These are phyloP conservation scores for Candida rishiriensis DNA, from an alignment of 805 yeast species.

Conservation along the genomic window DNA sequence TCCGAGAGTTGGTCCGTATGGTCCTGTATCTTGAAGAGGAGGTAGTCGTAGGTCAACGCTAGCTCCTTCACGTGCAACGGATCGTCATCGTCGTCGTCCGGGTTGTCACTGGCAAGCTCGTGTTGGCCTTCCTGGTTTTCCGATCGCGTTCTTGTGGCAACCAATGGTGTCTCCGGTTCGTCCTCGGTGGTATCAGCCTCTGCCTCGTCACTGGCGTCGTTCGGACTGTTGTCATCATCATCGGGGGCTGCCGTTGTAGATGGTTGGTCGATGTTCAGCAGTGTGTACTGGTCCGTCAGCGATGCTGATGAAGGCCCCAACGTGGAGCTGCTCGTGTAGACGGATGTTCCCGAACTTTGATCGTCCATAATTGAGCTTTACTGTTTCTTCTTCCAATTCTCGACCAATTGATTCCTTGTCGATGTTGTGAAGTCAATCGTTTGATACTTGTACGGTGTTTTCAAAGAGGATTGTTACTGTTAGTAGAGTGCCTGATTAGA, in stretches of 20 bases:
- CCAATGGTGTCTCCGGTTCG: neutral
- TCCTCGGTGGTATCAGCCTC: neutral
- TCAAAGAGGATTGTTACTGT: too few relatives aligned
- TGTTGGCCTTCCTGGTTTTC: conserved; percentile 4
- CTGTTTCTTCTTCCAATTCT: too few relatives aligned
- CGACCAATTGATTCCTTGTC: too few relatives aligned
- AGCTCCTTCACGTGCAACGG: conserved; percentile 59
- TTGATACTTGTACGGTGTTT: too few relatives aligned
- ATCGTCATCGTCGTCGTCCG: conserved; percentile 40
- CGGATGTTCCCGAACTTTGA: conserved; percentile 17
- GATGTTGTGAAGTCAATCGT: too few relatives aligned
- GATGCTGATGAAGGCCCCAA: conserved; percentile 12
- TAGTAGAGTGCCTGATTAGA: too few relatives aligned
- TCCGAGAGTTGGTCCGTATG: conserved; percentile 39
- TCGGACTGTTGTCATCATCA: neutral
- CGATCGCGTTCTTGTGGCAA: neutral
- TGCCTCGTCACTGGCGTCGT: conserved; percentile 3
- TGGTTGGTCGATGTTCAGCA: conserved; percentile 4
- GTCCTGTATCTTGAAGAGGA: conserved; percentile 58
- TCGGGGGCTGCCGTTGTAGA: neutral
- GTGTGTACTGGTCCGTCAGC: conserved; percentile 10
- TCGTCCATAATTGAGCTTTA: conserved; percentile 15
- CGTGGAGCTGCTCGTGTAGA: conserved; percentile 16
- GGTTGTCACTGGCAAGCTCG: too few relatives aligned
- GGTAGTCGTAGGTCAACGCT: conserved; percentile 59